Base-by-base conservation (phyloP, 2,329 filamentous ascomycete species). In the Thermoascus crustaceus region DNA sequence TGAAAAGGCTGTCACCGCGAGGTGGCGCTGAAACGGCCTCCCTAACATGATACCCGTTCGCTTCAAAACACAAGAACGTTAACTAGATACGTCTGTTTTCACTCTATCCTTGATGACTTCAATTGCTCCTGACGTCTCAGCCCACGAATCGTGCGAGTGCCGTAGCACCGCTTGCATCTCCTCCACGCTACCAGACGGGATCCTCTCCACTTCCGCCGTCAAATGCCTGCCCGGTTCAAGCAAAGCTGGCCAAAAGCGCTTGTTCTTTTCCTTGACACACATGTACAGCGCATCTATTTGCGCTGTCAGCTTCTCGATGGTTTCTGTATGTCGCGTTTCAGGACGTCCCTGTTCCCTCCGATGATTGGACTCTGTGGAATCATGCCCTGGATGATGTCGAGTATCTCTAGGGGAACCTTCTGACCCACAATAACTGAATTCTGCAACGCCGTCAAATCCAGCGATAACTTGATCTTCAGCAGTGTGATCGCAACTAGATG, bases 381-480 rank as follows among this genome's bases (percentile, higher is more conserved):
- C 9, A 48, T 34, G 4, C 9, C 26, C n/a, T 40, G 43, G 21
- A 57, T 47, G 3, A 37, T 27, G 33, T 59, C 41, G 14, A 55
- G 37, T 20, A 60, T 37, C 34, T 61, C 56, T 22, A 32, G 45
- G 4, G 54, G 56, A 6, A 53, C 18, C 21, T 41, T 46, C 11
- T 39, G 18, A 10, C 32, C 35, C 4, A 52, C 35, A 9, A 39
- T 24, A 2, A 35, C 33, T 6, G 47, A 41, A 16, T 44, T 41
- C 18, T 57, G 44, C 18, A 61, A 39, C 2, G 43, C 40, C 32
- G 45, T 44, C 4, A 64, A 14, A 16, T 61, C 55, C 9, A 61
- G 40, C 5, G 60, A 40, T 1, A 66, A 40, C 32, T 52, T 53
- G 34, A 63, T 48, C 34, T 64, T 66, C 27, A 66, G 40, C 24